Conservation (phyloP, 306 rosid species). For the Casuarina glauca region DNA sequence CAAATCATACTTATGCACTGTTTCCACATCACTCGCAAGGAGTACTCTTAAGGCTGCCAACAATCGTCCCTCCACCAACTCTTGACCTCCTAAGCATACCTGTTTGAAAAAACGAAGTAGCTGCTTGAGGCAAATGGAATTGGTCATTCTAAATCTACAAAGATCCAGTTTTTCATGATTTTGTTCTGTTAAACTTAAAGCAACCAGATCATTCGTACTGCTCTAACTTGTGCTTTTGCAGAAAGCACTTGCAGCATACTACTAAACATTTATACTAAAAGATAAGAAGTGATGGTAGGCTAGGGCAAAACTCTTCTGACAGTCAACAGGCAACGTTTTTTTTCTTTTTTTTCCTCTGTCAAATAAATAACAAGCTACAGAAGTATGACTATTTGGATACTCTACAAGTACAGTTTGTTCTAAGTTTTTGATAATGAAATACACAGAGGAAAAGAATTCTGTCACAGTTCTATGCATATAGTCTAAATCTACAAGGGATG, state of each 20-base stretch:
- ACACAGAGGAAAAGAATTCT: not conserved
- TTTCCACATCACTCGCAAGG: constrained; percentile 47
- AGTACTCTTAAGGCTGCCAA: constrained; percentile 83
- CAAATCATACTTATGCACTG: constrained; percentile 59
- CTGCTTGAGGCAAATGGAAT: not conserved
- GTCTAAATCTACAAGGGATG: not conserved
- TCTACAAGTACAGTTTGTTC: not conserved
- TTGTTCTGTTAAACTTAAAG: not conserved
- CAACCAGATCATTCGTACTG: not conserved
- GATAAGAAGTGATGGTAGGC: not conserved
- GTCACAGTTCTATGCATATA: not conserved
- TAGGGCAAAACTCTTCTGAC: not conserved
- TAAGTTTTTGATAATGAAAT: not conserved
- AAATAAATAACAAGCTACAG: not conserved
- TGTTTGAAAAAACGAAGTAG: constrained; percentile 23
- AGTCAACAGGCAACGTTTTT: no score
- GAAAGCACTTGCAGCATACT: not conserved
- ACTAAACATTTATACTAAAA: no score
- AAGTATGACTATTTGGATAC: not conserved
- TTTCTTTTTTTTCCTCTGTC: not conserved
- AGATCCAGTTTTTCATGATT: not conserved
- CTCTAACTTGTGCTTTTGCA: not conserved
- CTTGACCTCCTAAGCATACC: constrained; percentile 82
- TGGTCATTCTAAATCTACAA: not conserved
- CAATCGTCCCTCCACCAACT: constrained; percentile 76